Evolutionary conservation across 2,329 filamentous ascomycete species (phyloP).

Genomic region (Ceratocystis alfenasii): DNA sequence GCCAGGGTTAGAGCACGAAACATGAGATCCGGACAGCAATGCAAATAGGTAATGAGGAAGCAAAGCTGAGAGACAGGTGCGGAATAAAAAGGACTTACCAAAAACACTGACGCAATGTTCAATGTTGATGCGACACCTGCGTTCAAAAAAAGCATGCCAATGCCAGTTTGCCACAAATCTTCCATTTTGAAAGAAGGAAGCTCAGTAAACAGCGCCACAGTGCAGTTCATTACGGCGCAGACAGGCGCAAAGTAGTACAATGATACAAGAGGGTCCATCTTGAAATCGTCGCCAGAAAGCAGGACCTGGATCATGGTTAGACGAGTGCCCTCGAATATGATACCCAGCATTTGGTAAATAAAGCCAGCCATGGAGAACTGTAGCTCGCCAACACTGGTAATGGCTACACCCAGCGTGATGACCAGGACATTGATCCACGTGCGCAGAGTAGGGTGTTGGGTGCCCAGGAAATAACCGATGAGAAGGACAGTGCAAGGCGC

Average conservation of each 20-base stretch:
- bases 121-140: constrained; percentile 68
- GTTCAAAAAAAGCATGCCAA: constrained; percentile 56
- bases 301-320: constrained; percentile 78
- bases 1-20: neutral
- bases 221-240: constrained; percentile 67
- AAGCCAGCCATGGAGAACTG: constrained; percentile 55
- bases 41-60: neutral
- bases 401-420: constrained; percentile 41
- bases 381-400: constrained; percentile 52
- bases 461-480: constrained; percentile 48
- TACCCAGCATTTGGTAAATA: constrained; percentile 59
- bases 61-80: neutral
- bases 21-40: neutral
- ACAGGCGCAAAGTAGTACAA: constrained; percentile 84
- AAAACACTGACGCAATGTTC: constrained; percentile 74
- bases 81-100: constrained; percentile 45
- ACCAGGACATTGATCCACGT: constrained; percentile 39
- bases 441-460: constrained; percentile 37
- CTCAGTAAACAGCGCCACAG: constrained; percentile 59
- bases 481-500: constrained; percentile 56
- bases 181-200: constrained; percentile 51
- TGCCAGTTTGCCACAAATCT: constrained; percentile 54
- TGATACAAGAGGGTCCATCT: constrained; percentile 80
- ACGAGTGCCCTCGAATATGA: constrained; percentile 68
- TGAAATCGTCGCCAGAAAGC: constrained; percentile 61